Evolutionary conservation across 179 eudicot species (phyloP).

Genomic region (Gypsophila paniculata): DNA sequence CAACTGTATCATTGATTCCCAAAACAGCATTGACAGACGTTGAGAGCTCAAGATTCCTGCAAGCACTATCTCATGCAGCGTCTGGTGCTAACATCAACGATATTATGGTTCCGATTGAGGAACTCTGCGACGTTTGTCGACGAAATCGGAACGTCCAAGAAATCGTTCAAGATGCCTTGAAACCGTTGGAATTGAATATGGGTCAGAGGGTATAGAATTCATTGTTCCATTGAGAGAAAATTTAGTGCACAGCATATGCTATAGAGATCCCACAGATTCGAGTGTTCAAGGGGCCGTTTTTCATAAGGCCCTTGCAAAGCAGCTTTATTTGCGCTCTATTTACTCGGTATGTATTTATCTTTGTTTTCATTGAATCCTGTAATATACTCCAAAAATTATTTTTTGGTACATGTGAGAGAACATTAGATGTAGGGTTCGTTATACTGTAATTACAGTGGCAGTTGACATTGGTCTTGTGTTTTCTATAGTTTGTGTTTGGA

Average conservation of each 20-base stretch:
- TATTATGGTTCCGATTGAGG: conserved; percentile 69
- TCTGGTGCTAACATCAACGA: conserved; percentile 53
- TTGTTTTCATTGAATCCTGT: conserved; percentile 27
- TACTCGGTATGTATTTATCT: conserved; percentile 22
- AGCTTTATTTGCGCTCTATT: conserved; percentile 20
- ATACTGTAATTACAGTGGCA: background rate
- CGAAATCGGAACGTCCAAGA: conserved; percentile 94
- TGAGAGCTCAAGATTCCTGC: conserved; percentile 69
- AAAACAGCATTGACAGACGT: conserved; percentile 70
- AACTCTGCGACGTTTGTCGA: conserved; percentile 89
- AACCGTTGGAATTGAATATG: conserved; percentile 71
- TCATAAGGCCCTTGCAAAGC: conserved; percentile 33
- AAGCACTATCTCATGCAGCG: conserved; percentile 74
- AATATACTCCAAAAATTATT: conserved; percentile 10
- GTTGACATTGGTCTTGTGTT: background rate
- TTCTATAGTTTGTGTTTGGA: background rate
- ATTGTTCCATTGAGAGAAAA: conserved; percentile 6
- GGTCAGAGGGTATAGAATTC: conserved; percentile 24
- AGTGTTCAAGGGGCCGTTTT: conserved; percentile 32
- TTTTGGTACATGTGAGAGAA: conserved; percentile 15
- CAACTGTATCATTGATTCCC: conserved; percentile 61
- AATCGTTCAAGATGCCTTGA: conserved; percentile 90
- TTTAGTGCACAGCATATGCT: conserved; percentile 31
- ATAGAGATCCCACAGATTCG: conserved; percentile 23
- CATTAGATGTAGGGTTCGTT: background rate